Base-by-base conservation (phyloP, 805 yeast species). In the Saccharomycopsis capsularis region DNA sequence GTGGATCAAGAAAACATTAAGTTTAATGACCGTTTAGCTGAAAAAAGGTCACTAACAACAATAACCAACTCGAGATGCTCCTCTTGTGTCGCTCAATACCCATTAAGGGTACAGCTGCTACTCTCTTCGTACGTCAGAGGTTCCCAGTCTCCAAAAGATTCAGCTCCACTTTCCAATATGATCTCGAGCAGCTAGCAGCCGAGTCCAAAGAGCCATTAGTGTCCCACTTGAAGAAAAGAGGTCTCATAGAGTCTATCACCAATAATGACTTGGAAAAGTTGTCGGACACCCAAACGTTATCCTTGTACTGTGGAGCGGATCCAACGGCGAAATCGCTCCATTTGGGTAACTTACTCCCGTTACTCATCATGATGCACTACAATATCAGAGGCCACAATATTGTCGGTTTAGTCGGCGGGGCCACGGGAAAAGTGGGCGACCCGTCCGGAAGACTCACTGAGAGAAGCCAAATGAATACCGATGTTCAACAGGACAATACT, bases 401-500 rank as follows among this genome's bases (percentile, higher is more conserved):
- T n/a, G 78, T 82, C 4, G 88, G 91, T 0, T 64, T 91, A 4
- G 89, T 93, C 16, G 96, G 96, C 18, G 95, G 95, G 22, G 99
- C 98, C 4, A 93, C 99, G 0, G 98, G 96, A 6, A 75, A 77
- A 11, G 95, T 93, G 1, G 99, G 99, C 5, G 99, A 93, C 63
- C 99, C 99, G 5, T 86, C 96, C 46, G 99, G 98, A 0, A 73
- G 96, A 57, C 68, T 74, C 0, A 78, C 90, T 0, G 97, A 89
- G 60, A 72, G 99, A 49, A 63, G 67, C 9, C 68, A 65, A 15
- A 73, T 90, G 70, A 79, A 69, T n/a, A 69, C 68, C 3, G 61
- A 67, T 2, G 72, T 68, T 4, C 68, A 91, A 46, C 56, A 67
- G 32, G 63, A 63, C 7, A 93, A 93, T 61, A 79, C 85, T 4